Conservation (phyloP, 257 asterid species). For the Petrea volubilis region DNA sequence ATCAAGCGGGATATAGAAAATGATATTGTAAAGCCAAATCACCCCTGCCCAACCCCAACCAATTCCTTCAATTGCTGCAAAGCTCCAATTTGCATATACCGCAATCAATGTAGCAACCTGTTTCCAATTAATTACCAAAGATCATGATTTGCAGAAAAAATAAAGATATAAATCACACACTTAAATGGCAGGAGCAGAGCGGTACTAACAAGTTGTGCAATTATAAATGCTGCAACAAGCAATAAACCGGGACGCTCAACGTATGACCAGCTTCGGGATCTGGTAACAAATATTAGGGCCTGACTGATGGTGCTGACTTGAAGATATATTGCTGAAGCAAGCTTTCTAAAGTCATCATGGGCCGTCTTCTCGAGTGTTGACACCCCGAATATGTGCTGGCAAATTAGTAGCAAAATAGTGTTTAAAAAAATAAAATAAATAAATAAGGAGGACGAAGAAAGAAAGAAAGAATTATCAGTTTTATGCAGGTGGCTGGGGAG, state of each 20-base stretch:
- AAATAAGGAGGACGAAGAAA: too few relatives aligned
- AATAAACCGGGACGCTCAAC: conserved; percentile 79
- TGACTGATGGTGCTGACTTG: conserved; percentile 92
- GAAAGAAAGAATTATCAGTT: too few relatives aligned
- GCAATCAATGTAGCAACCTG: conserved; percentile 86
- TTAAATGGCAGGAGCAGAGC: neutral
- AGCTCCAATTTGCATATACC: conserved; percentile 80
- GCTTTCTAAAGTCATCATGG: conserved; percentile 80
- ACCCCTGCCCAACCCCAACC: conserved; percentile 98
- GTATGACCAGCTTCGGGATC: conserved; percentile 84
- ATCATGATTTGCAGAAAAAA: neutral
- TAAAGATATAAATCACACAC: too few relatives aligned
- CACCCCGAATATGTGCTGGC: conserved; percentile 66
- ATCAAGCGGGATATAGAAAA: conserved; percentile 70
- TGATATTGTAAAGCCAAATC: conserved; percentile 75
- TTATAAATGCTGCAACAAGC: conserved; percentile 63
- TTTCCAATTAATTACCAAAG: neutral
- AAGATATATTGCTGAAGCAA: conserved; percentile 81
- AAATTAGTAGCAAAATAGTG: conserved; percentile 7
- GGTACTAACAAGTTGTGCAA: conserved; percentile 67
- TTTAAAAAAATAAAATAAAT: too few relatives aligned
- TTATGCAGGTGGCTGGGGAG: too few relatives aligned
- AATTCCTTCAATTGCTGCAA: conserved; percentile 83
- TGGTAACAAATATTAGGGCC: conserved; percentile 80
- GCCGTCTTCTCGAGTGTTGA: conserved; percentile 77